Evolutionary conservation across 2,329 filamentous ascomycete genomes (phyloP).

Genomic region (Knufia petricola): DNA sequence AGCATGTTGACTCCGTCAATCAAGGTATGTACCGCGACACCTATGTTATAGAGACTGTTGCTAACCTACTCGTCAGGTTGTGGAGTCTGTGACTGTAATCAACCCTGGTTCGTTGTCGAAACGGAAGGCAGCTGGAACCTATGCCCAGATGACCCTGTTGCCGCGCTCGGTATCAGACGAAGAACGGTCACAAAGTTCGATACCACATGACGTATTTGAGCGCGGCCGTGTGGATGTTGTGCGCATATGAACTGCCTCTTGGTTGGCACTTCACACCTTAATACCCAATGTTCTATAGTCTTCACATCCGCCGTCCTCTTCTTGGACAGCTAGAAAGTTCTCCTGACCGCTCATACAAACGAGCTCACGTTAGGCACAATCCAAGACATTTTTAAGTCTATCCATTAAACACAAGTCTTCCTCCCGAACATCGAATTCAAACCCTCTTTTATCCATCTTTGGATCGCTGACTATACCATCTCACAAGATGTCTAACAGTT

Average conservation of each 20-base stretch:
- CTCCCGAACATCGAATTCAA: no score
- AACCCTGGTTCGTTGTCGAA: conserved; percentile 87
- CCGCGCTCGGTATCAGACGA: conserved; percentile 52
- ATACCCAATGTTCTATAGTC: no score
- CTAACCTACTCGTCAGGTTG: conserved; percentile 50
- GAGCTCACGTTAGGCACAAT: no score
- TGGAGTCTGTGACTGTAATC: conserved; percentile 79
- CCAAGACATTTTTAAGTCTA: no score
- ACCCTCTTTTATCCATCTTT: no score
- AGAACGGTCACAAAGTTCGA: conserved; percentile 47
- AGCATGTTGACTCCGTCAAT: conserved; percentile 78
- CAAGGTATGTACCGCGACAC: conserved; percentile 50
- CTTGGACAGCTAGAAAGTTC: no score
- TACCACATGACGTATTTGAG: conserved; percentile 69
- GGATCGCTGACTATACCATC: no score
- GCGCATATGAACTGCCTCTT: conserved; percentile 65
- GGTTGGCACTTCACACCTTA: no score
- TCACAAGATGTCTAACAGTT: no score
- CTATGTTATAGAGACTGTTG: neutral
- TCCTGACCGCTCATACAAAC: no score
- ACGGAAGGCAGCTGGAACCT: conserved; percentile 73
- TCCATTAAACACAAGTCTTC: no score
- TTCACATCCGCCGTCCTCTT: no score
- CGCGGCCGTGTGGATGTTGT: conserved; percentile 79
- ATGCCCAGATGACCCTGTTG: conserved; percentile 66